Evolutionary conservation across 2,329 filamentous ascomycete genomes (phyloP).

Genomic region (Ascomycota sp.): DNA sequence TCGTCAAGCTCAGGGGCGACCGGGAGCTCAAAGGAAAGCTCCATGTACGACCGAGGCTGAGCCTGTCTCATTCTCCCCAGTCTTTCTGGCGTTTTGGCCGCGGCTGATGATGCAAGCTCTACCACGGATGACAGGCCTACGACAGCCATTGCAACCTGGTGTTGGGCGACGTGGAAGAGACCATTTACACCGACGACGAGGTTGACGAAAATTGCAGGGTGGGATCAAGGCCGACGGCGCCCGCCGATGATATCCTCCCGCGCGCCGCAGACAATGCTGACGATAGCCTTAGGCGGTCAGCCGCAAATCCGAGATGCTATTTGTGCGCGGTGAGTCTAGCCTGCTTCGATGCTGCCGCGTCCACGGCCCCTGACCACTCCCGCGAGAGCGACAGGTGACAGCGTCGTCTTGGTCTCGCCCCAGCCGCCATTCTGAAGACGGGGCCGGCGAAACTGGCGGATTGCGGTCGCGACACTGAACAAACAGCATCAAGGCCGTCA

Average conservation of each 20-base stretch:
- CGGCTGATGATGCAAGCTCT: too few relatives aligned
- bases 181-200: slow-evolving; percentile 82
- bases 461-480: too few relatives aligned
- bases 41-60: slow-evolving; percentile 41
- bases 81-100: too few relatives aligned
- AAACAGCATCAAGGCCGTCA: too few relatives aligned
- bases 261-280: slow-evolving; percentile 2
- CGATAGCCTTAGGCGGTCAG: slow-evolving; percentile 51
- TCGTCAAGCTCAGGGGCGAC: slow-evolving; percentile 91
- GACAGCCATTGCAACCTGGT: slow-evolving; percentile 97
- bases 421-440: slow-evolving; percentile 22
- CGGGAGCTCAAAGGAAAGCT: slow-evolving; percentile 86
- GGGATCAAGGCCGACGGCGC: too few relatives aligned
- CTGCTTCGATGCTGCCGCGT: too few relatives aligned
- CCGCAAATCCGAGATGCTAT: slow-evolving; percentile 97
- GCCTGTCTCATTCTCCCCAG: too few relatives aligned
- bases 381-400: slow-evolving; percentile 36
- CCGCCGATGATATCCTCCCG: not conserved
- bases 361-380: too few relatives aligned
- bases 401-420: slow-evolving; percentile 52
- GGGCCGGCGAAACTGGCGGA: not conserved
- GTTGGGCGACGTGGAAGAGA: slow-evolving; percentile 90
- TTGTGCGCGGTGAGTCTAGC: slow-evolving; percentile 63
- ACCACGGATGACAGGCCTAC: slow-evolving; percentile 60
- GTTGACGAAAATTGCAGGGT: slow-evolving; percentile 56